Base-by-base conservation (phyloP, 345 rosid genomes). In the Xanthoceras sorbifolium region DNA sequence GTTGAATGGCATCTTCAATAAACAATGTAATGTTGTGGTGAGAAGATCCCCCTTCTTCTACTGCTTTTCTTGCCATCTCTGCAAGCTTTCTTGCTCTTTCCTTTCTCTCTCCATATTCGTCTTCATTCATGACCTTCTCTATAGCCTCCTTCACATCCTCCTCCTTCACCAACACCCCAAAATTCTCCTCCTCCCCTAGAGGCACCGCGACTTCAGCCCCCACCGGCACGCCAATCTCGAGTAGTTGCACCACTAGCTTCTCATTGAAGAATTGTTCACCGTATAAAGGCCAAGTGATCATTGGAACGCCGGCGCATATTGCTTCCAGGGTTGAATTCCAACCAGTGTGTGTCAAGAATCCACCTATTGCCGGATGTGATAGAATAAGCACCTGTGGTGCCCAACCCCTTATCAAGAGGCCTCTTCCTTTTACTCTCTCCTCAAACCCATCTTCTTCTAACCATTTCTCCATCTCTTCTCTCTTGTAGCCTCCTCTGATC, bases 271-370 rank as follows among this genome's bases (percentile, higher is more conserved):
- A 85, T 20, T 84, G 91, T 50, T 87, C 86, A 1, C 50, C 85
- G 9, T 78, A 77, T 0, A 84, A 28, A 0, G 89, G 90, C 81
- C 86, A 88, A 3, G 93, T 78, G 1, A 78, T 29, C 36, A 85
- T 2, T 9, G 87, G 85, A 42, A 81, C 64, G 22, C 90, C 91
- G 0, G 84, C 80, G 8, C 78, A 76, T 0, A 87, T 72, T 0
- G 88, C 90, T 73, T 90, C 93, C 6, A 87, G 26, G 0, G 85
- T 83, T 17, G 92, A 89, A 48, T 87, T 89, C 92, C 92, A 89
- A 25, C 92, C 90, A 29, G 91, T 86, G 8, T 86, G 91, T 38
- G 89, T 89, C 66, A 89, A 73, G 75, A 89, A 89, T 2, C 90
- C 88, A 73, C 88, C 90, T 0, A 83, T 26, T 0, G 87, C 70